Evolutionary conservation across 108 stramenopile species (phyloP), one percentile per base, ranked within the genome.

Genomic region (Seminavis robusta): DNA sequence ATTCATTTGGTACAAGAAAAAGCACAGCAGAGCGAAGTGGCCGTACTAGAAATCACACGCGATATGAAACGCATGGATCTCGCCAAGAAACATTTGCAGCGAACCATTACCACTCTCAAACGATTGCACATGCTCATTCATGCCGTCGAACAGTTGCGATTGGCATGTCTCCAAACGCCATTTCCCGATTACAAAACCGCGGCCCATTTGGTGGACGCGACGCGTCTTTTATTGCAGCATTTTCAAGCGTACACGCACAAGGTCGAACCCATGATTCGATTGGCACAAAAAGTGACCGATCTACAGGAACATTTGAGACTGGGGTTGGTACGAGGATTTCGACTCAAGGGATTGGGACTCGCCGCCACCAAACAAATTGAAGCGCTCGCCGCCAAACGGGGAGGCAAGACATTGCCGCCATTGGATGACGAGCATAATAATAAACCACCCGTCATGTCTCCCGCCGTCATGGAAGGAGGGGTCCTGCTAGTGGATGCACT

Each of bases 1-100:
- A 85, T 93, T 13, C 58, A 52, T 9, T 63, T 70, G 34, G 85
- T 93, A 1, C 71, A 74, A 56, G 24, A 50, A 4, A 89, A 93
- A 69, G 92, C 92, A 0, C 63, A 64, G 17, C 86, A 84, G 47
- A 79, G 76, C 24, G 88, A 89, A 57, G 40, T 63, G 56, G 84
- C 88, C 20, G 92, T 93, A 1, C 46, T 83, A 37, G 83, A 87
- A 65, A 93, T 93, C 23, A 88, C 91, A 13, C 65, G 80, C 16
- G 98, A 99, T 76, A 97, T 99, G 82, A 97, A 96, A 65, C 81
- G 90, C 17, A 74, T 99, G 20, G 98, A 99, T 74, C 81, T 73
- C 57, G 97, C 97, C 62, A 99, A 99, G 75, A 77, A 86, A 7
- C 94, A 99, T 63, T 82, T 98, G 63, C 93, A 95, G 43, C 69